Conservation (phyloP, 176 grass and related monocot genomes). For the Oryza glumipatula region DNA sequence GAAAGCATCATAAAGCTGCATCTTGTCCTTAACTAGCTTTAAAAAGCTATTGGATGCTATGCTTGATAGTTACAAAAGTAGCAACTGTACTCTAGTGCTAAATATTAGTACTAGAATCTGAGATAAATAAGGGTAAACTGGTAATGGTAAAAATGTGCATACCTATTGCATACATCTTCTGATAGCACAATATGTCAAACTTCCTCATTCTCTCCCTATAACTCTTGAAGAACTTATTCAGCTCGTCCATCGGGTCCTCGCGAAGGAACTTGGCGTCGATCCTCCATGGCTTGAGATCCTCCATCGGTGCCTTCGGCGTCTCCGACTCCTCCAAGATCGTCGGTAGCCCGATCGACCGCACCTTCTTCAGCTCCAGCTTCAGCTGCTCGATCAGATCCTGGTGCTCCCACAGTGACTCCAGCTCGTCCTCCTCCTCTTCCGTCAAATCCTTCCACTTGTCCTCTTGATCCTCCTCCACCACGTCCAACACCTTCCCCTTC, state of each 20-base stretch:
- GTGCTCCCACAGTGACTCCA: slow-evolving; percentile 96
- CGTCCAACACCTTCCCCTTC: slow-evolving; percentile 39
- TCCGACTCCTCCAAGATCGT: slow-evolving; percentile 93
- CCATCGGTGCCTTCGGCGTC: slow-evolving; percentile 61
- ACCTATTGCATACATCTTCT: slow-evolving; percentile 98
- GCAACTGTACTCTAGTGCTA: background rate
- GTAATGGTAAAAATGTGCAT: slow-evolving; percentile 21
- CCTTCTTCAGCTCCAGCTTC: slow-evolving; percentile 93
- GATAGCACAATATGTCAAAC: slow-evolving; percentile 86
- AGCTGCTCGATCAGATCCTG: slow-evolving; percentile 94
- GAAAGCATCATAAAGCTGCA: slow-evolving; percentile 28
- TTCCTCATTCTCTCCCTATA: slow-evolving; percentile 98
- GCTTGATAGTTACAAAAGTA: slow-evolving; percentile 45
- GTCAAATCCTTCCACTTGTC: slow-evolving; percentile 62
- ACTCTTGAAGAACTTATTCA: slow-evolving; percentile 94
- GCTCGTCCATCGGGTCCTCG: slow-evolving; percentile 84
- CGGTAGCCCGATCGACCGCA: slow-evolving; percentile 59
- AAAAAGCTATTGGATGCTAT: slow-evolving; percentile 26
- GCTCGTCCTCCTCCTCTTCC: slow-evolving; percentile 78
- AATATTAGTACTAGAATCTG: slow-evolving; percentile 20
- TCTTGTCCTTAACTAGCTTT: slow-evolving; percentile 12
- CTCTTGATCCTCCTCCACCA: slow-evolving; percentile 35
- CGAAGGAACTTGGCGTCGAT: slow-evolving; percentile 80
- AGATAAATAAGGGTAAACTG: background rate
- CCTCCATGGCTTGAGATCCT: slow-evolving; percentile 92